Base-by-base conservation (phyloP, 495 filamentous ascomycete species). In the Filosporella fistucella region DNA sequence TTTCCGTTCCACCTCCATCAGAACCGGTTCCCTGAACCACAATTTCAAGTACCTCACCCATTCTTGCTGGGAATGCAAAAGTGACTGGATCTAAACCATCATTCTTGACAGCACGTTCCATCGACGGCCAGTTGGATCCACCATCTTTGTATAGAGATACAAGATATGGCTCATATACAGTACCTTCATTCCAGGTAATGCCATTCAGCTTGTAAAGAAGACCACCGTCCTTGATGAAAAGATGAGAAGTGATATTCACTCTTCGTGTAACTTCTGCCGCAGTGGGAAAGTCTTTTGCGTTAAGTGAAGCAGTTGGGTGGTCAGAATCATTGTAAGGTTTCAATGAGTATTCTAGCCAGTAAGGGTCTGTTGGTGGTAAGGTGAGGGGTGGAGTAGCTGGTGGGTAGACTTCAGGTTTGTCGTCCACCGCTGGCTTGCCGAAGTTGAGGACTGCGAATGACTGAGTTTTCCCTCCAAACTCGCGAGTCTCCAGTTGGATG, bases 31-130 rank as follows among this genome's bases (percentile, higher is more conserved):
- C 79, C 39, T 76, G 66, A 50, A 72, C 63, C 28, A 82, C 68
- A 25, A 82, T 79, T 45, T 85, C 81, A n/a, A 85, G 50, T 7
- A 82, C 74, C 53, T 85, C 80, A 14, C 75, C 77, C 4, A 81
- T 56, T 42, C 69, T 59, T 9, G 75, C 76, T 0, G 78, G 74
- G 55, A 74, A 83, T 0, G 73, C 67, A 20, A 52, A 54, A 1
- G 70, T 72, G 0, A 51, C 51, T 2, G 72, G 74, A 53, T 85
- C 79, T 60, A 75, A 74, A 23, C 80, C 80, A 24, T 61, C 18
- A 34, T 76, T 74, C 4, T 53, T 49, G 9, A 74, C 23, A 0
- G 76, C 71, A 14, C 63, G 61, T 1, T 69, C 56, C 51, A 67
- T 68, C 45, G 70, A 56, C 6, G 72, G 74, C 2, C 65, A 42